Conservation (phyloP, 2,329 filamentous ascomycete species). For the Catunica adiposa region DNA sequence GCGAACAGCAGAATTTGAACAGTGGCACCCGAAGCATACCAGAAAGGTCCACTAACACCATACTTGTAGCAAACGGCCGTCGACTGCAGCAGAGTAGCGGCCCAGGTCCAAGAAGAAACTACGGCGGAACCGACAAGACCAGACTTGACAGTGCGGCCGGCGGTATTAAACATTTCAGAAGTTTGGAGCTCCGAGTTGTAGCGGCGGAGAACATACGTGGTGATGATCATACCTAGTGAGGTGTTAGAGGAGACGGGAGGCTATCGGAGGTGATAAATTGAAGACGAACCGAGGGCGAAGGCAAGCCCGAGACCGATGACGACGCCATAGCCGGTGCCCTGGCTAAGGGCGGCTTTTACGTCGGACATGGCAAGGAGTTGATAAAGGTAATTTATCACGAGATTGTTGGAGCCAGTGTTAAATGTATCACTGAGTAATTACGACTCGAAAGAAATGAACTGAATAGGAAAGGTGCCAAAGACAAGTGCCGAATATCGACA, state of each 20-base stretch:
- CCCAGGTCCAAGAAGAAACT: conserved; percentile 91
- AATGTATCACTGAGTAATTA: too few species aligned
- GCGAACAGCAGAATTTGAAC: conserved; percentile 84
- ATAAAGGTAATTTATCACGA: too few species aligned
- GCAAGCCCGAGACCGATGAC: conserved; percentile 50
- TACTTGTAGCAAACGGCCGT: conserved; percentile 72
- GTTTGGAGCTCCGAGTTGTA: conserved; percentile 58
- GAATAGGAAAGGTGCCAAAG: too few species aligned
- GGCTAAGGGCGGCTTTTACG: conserved; percentile 3
- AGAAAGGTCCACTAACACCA: conserved; percentile 44
- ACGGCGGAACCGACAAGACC: conserved; percentile 77
- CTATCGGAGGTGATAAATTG: neutral
- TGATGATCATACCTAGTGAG: conserved; percentile 35
- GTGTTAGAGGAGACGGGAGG: neutral
- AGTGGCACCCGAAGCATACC: conserved; percentile 54
- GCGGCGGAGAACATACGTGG: conserved; percentile 53
- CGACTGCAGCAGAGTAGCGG: conserved; percentile 64
- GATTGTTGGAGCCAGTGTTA: too few species aligned
- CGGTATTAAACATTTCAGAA: conserved; percentile 83
- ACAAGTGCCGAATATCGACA: too few species aligned
- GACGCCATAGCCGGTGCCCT: conserved; percentile 50
- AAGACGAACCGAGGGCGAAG: conserved; percentile 24
- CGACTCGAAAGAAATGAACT: too few species aligned
- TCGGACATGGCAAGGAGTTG: conserved; percentile 1
- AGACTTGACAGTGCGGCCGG: conserved; percentile 74